These are phyloP conservation scores for Rhamnella rubrinervis DNA, from an alignment of 331 rosid genomes.

Conservation along the genomic window DNA sequence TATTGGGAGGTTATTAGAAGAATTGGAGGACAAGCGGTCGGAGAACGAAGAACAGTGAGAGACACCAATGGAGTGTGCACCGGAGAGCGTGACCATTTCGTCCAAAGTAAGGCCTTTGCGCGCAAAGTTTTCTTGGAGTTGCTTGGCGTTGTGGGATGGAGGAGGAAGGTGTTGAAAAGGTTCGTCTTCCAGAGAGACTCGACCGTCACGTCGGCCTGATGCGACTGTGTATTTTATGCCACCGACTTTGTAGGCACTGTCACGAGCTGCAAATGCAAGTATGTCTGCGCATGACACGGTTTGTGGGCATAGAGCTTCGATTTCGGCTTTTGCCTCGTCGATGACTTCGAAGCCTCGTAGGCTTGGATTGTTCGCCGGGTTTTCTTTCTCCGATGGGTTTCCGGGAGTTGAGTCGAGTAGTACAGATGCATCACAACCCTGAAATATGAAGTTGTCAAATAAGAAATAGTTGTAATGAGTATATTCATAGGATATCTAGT, in stretches of 20 bases:
- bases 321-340: conserved; percentile 32
- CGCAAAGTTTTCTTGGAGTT: conserved; percentile 21
- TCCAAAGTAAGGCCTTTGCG: conserved; percentile 29
- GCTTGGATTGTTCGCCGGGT: conserved; percentile 30
- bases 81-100: conserved; percentile 43
- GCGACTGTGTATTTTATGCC: conserved; percentile 30
- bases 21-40: conserved; percentile 22
- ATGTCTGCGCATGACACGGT: conserved; percentile 46
- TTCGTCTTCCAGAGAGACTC: conserved; percentile 14
- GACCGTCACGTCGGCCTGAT: conserved; percentile 31
- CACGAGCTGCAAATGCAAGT: conserved; percentile 40
- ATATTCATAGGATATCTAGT: too few relatives aligned
- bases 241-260: conserved; percentile 26
- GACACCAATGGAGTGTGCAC: conserved; percentile 39
- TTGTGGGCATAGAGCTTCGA: conserved; percentile 35
- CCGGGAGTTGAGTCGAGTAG: conserved; percentile 35
- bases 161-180: conserved; percentile 17
- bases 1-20: conserved; percentile 41
- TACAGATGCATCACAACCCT: conserved; percentile 45
- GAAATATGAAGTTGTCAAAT: neutral
- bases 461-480: neutral
- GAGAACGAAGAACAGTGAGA: conserved; percentile 32
- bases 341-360: conserved; percentile 41
- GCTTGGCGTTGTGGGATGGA: conserved; percentile 17
- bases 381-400: conserved; percentile 23